Evolutionary conservation across 148 eudicot genomes (phyloP).

Genomic region (Silene latifolia): DNA sequence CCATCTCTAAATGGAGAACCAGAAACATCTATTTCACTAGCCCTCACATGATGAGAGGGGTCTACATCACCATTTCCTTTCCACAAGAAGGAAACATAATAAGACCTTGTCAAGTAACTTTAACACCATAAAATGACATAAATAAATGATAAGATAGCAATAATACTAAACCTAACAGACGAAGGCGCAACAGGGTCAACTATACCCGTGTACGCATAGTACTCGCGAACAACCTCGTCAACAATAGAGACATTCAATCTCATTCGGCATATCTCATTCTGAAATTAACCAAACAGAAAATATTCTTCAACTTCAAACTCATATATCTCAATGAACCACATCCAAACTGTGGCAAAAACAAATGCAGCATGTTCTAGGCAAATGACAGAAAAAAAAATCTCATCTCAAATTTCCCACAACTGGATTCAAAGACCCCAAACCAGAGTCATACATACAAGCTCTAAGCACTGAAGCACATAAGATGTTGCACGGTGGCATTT

Average conservation of each 20-base stretch:
- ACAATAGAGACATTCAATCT: conserved; percentile 57
- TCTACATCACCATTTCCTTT: conserved; percentile 30
- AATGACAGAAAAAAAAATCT: too few species aligned
- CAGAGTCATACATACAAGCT: too few species aligned
- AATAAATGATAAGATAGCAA: conserved; percentile 4
- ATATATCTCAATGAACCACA: neutral
- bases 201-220: conserved; percentile 85
- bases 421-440: too few species aligned
- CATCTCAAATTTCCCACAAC: too few species aligned
- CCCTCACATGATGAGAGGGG: conserved; percentile 20
- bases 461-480: too few species aligned
- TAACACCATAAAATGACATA: neutral
- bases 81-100: neutral
- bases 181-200: conserved; percentile 45
- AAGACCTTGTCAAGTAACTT: neutral
- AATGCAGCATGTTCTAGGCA: too few species aligned
- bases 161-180: conserved; percentile 32
- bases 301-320: neutral
- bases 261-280: conserved; percentile 91
- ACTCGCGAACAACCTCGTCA: conserved; percentile 87
- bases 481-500: neutral
- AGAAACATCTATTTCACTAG: conserved; percentile 32
- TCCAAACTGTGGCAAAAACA: neutral
- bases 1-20: conserved; percentile 40
- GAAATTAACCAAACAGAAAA: conserved; percentile 25